A percentile compares a stretch with the other conserved stretches of the same genome.
phyloP scores from a whole-genome alignment of 345 rosid species.

The Citrus reticulata region DNA sequence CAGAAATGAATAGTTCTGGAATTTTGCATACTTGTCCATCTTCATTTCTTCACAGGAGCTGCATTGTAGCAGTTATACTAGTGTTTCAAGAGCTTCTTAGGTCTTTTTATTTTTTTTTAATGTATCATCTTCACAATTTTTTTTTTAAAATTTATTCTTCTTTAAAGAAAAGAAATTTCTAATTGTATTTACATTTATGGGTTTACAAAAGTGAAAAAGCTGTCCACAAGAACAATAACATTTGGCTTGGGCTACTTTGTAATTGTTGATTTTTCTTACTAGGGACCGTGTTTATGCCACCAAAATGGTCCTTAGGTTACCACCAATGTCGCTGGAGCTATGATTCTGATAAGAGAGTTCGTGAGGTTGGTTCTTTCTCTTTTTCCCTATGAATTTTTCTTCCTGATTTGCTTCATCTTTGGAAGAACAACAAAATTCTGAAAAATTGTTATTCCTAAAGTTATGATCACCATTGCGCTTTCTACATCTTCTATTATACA shows the following conservation, averaged over 20 bases:
- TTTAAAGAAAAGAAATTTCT: background rate
- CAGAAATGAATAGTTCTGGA: background rate
- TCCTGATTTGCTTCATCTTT: background rate
- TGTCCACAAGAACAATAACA: background rate
- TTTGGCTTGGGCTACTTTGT: background rate
- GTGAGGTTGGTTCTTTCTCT: slow-evolving; percentile 66
- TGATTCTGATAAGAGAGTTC: slow-evolving; percentile 70
- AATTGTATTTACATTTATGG: background rate
- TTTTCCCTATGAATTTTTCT: background rate
- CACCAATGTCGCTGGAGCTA: slow-evolving; percentile 98
- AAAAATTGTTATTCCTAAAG: background rate
- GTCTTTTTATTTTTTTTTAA: background rate
- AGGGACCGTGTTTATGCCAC: slow-evolving; percentile 94
- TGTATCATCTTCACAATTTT: background rate
- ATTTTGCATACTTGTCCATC: background rate
- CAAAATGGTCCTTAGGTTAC: slow-evolving; percentile 94
- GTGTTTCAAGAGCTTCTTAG: background rate
- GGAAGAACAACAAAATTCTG: background rate
- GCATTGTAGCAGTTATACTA: background rate
- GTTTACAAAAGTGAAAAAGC: background rate
- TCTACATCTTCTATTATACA: background rate
- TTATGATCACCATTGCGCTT: background rate
- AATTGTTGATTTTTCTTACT: slow-evolving; percentile 5
- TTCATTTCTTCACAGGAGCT: background rate
- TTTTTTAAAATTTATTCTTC: too few species aligned